Base-by-base conservation (phyloP, 2,329 filamentous ascomycete genomes). In the Botryotinia convoluta region DNA sequence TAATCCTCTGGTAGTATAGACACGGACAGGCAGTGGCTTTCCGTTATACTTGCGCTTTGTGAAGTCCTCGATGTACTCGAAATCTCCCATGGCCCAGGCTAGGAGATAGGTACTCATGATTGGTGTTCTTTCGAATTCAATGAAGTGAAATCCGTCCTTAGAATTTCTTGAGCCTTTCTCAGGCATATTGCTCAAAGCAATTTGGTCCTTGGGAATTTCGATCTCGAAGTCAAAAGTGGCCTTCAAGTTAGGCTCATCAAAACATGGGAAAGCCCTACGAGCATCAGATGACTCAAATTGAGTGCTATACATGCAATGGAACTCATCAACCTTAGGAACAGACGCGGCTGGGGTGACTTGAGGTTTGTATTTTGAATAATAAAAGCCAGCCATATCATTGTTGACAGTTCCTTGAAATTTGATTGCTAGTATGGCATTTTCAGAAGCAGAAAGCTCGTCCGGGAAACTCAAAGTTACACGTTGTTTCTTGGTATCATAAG, bases 281-380 rank as follows among this genome's bases (percentile, higher is more conserved):
- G 96, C 96, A 84, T 99, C 96, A 80, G 94, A 97, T 63, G 95
- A 92, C 86, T 99, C 96, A 81, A 99, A 99, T 82, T 99, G 96
- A 67, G 96, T 99, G 85, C 93, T 97, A 83, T 97, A 86, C 93
- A 95, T 95, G 81, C 88, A 88, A 82, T 90, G 88, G 81, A 86
- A 89, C 79, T 90, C 86, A 64, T 87, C 86, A 76, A 91, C 94
- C 80, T 87, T 92, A 42, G 94, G 93, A 2, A 97, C 94, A 20
- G 93, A 94, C 60, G 90, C 85, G 65, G 92, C 88, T 10, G 94
- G 89, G 48, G 92, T 85, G 57, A 88, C 90, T 71, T 88, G 84
- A 29, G 95, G 93, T 86, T 94, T 97, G 84, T 99, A 99, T 85
- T 96, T 94, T 80, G 93, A 95, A 77, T 94, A 91, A 84, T 96